Evolutionary conservation across 805 yeast genomes (phyloP), one percentile per base, ranked within the genome.

Genomic region (Hanseniaspora mollemarum): DNA sequence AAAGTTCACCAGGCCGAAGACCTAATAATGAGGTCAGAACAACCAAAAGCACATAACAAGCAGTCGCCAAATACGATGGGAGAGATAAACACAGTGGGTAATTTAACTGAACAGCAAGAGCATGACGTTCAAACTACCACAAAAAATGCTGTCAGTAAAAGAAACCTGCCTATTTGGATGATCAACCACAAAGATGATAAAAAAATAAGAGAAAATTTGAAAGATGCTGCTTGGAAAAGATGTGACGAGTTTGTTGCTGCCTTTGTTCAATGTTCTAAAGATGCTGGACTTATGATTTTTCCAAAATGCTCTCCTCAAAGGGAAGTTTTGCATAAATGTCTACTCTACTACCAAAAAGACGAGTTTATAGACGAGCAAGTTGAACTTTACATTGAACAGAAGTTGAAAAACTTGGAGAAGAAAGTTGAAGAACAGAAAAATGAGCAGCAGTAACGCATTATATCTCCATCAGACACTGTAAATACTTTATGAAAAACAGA

Each of bases 171-270:
- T 1, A 68, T 75, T 12, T 84, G 94, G 94, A 75, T 82, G 55
- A 67, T 84, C 21, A 75, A 85, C 0, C 90, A 92, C 13, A 74
- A 72, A 55, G 92, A 84, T 61, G 94, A 84, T 60, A 79, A 78
- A 64, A 75, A 78, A 53, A 79, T 82, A 32, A 77, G 83, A 59
- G 78, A 75, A 57, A 75, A 83, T 58, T 78, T 88, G 80, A 77
- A 83, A 62, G 73, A 69, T 53, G 71, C 71, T 59, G 76, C 90
- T 0, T 83, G 83, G 69, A 72, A 75, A 41, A 63, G 67, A 52
- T 84, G 94, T 62, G 85, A 79, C 58, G 81, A 74, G 18, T 66
- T 71, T 43, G 95, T 88, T 31, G 81, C 75, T 53, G 74, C 78
- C 57, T 69, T 71, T 71, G 77, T 81, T 2, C 74, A 73, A 40